phyloP scores from a whole-genome alignment of 140 eudicot species.

The Ambrosia hybrid region DNA sequence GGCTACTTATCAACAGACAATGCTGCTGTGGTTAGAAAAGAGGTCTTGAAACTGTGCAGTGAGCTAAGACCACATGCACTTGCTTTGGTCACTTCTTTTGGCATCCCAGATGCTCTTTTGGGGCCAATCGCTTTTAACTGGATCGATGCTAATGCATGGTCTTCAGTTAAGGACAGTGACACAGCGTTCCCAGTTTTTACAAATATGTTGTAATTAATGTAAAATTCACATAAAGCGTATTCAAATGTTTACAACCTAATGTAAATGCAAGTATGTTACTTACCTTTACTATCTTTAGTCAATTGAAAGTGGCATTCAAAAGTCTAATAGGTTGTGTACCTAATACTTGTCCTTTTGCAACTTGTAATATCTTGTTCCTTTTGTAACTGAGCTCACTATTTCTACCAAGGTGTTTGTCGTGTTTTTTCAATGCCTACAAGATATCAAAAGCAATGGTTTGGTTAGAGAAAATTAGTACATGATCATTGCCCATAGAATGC shows the following conservation, averaged over 20 bases:
- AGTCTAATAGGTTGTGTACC: too few relatives aligned
- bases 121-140: slow-evolving; percentile 88
- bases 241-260: slow-evolving; percentile 4
- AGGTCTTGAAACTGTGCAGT: slow-evolving; percentile 64
- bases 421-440: too few relatives aligned
- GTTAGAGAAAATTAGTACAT: too few relatives aligned
- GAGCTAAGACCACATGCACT: slow-evolving; percentile 89
- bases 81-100: slow-evolving; percentile 73
- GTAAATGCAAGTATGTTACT: neutral
- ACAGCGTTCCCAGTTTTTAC: neutral
- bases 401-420: too few relatives aligned
- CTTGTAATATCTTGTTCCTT: too few relatives aligned
- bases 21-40: slow-evolving; percentile 79
- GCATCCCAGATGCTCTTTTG: slow-evolving; percentile 89
- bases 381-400: too few relatives aligned
- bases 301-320: too few relatives aligned
- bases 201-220: slow-evolving; percentile 1
- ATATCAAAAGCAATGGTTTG: too few relatives aligned
- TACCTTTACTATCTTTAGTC: too few relatives aligned
- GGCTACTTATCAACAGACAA: slow-evolving; percentile 63
- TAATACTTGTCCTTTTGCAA: too few relatives aligned
- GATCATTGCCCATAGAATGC: too few relatives aligned
- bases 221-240: neutral
- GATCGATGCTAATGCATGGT: slow-evolving; percentile 81
- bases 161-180: slow-evolving; percentile 32